Evolutionary conservation across 2,329 filamentous ascomycete genomes (phyloP), one percentile per base, ranked within the genome.

Genomic region (Bipolaris bicolor): DNA sequence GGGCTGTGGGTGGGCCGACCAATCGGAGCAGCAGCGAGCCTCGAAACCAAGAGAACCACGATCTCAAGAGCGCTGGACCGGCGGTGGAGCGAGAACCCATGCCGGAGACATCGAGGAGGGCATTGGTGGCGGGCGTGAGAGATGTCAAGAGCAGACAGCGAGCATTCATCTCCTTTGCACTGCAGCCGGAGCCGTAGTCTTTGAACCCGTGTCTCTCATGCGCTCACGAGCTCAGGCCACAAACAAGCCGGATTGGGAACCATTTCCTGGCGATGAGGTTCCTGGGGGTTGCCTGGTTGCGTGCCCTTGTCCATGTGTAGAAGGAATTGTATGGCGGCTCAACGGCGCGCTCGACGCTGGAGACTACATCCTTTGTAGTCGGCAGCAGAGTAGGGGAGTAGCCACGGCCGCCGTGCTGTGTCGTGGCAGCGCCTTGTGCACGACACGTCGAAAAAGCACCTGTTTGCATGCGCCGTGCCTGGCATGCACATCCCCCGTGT

Each of bases 61-160:
- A 63, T 66, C 66, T 72, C 63, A 74, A 58, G 49, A 70, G 58
- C 49, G 63, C 48, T 48, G 68, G 64, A 60, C 64, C 58, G 62
- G 65, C 64, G 55, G 58, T 54, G 40, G 40, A 26, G 62, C 69
- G 66, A 56, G 67, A 69, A 71, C 61, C 70, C 74, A 76, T 76
- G 33, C 67, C 68, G 71, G 58, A 49, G 53, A 55, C 63, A 57
- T 58, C 55, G 65, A 59, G 55, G 64, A 58, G 54, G 48, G 69
- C 73, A 75, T 76, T 62, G 57, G 67, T 65, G 48, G 63, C 46
- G 45, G 58, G 47, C 49, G 26, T 24, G 41, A 31, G 22, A 18
- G 26, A 37, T 3, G 29, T 31, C 29, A 37, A 37, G 34, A 50
- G 49, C 50, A 39, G 58, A 61, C 54, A 44, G 49, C 34, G 49